Evolutionary conservation across 176 grass and related monocot genomes (phyloP), one percentile per base, ranked within the genome.

Genomic region (Oryza glumipatula): DNA sequence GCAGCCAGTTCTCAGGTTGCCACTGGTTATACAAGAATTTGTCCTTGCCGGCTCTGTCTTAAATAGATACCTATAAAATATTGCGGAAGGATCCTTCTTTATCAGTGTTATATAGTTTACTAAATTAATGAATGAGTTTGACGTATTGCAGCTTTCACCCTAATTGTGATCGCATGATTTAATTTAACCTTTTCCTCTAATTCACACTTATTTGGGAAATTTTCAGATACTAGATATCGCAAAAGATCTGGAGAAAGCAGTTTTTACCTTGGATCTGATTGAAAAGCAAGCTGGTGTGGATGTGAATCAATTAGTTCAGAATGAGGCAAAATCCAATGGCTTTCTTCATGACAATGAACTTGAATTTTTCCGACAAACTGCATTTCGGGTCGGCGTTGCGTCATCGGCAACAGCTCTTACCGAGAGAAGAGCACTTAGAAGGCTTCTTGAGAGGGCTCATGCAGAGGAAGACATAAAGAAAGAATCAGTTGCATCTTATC

Each of bases 401-500:
- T 93, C 93, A 43, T 83, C 84, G 4, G 80, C 76, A 56, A 76
- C 92, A 45, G 90, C 93, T 82, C 89, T 95, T 19, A 87, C 86
- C 21, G 95, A 98, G 89, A 90, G 88, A 89, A 94, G 89, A 72
- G 86, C 87, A 16, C 87, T 98, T 70, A 84, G 90, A 74, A 98
- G 67, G 66, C 85, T 98, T 85, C 86, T 95, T 60, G 89, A 90
- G 79, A 87, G 81, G 65, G 87, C 88, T 65, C 65, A 68, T 65
- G 83, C 72, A 48, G 90, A 91, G 56, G 88, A 93, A 48, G 91
- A 98, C 72, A 43, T 91, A 5, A 91, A 78, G 72, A 98, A 90
- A 65, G 91, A 95, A 86, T 67, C 79, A 2, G 72, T 88, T 33
- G 84, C 90, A 46, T 72, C 88, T 2, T 93, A 79, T 61, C 83